A percentile compares a stretch with the other conserved stretches of the same genome.
Evolutionary conservation across 1,284 basidiomycete species (phyloP).

Genomic region (Cryptococcus neoformans): DNA sequence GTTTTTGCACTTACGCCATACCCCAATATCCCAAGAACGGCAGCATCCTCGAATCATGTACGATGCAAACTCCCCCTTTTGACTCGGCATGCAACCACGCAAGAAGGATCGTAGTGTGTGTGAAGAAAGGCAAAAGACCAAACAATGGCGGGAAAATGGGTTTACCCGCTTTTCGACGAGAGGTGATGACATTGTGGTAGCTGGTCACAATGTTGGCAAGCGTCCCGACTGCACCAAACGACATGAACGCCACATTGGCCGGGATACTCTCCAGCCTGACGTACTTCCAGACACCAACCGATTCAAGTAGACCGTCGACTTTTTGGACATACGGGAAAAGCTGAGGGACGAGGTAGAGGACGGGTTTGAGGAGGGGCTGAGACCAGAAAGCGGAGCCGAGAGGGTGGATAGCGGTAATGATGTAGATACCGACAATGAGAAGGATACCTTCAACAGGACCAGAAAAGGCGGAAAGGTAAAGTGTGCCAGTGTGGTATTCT

Average conservation of each 20-base stretch:
- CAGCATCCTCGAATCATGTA: slow-evolving; percentile 63
- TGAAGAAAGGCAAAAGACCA: slow-evolving; percentile 73
- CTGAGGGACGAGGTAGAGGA: slow-evolving; percentile 26
- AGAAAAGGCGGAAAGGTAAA: slow-evolving; percentile 90
- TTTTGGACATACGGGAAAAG: slow-evolving; percentile 15
- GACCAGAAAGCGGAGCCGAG: slow-evolving; percentile 75
- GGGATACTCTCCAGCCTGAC: slow-evolving; percentile 56
- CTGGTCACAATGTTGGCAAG: slow-evolving; percentile 76
- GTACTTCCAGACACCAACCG: slow-evolving; percentile 20
- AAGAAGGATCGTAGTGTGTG: slow-evolving; percentile 67
- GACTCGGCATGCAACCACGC: slow-evolving; percentile 71
- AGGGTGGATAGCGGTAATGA: slow-evolving; percentile 60
- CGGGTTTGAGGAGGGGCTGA: slow-evolving; percentile 28
- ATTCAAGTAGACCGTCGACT: slow-evolving; percentile 26
- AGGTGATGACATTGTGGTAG: slow-evolving; percentile 70
- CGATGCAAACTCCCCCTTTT: slow-evolving; percentile 50
- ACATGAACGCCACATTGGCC: slow-evolving; percentile 85
- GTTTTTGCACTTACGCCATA: slow-evolving; percentile 53
- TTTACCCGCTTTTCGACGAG: slow-evolving; percentile 53
- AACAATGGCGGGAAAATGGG: slow-evolving; percentile 60
- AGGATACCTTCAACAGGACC: slow-evolving; percentile 97
- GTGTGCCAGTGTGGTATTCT: slow-evolving; percentile 88
- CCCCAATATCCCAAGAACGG: slow-evolving; percentile 92
- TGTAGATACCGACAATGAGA: slow-evolving; percentile 74
- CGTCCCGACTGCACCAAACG: slow-evolving; percentile 70